Evolutionary conservation across 2,329 filamentous ascomycete genomes (phyloP), one percentile per base, ranked within the genome.

Genomic region (Scedosporium apiospermum): DNA sequence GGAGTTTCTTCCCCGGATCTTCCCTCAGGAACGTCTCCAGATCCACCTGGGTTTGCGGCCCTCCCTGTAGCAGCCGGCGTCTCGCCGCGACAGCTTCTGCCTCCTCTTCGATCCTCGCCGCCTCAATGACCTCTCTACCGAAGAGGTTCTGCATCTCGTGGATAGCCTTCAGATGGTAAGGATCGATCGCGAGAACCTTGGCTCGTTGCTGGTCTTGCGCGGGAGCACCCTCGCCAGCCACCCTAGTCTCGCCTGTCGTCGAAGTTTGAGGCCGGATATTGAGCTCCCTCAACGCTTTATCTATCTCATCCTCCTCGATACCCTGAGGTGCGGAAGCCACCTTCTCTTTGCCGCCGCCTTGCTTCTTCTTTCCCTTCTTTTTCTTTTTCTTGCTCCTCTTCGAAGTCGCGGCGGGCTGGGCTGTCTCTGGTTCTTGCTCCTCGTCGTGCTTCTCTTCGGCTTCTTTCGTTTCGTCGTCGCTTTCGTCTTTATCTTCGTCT

Each of bases 61-160:
- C 71, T 10, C 73, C 69, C 51, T 72, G 70, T 30, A 70, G 69
- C 30, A 74, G 70, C 57, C 72, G 69, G 63, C 72, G 71, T 21
- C 70, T 69, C 12, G 70, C 69, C 60, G 73, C 73, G 51, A 69
- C 71, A 62, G 72, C 72, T 65, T 81, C 74, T 44, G 75, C 74
- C 58, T 77, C 76, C 63, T 83, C 80, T 64, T 83, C 82, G 6
- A 74, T 76, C 16, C 78, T 71, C 7, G 78, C 82, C 1, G 77
- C 81, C 69, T 78, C 84, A 73, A 81, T 88, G 69, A 77, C 83
- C 62, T 79, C 84, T 66, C 76, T 78, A 6, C 80, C 84, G 72
- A 82, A 86, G 2, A 86, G 73, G 34, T 76, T 78, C 60, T 82
- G 88, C 91, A 99, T 97, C 77, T 99, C 95, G 69, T 96, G 96